phyloP scores from a whole-genome alignment of 352 stramenopile genomes.

The Globisporangium viniferum region DNA sequence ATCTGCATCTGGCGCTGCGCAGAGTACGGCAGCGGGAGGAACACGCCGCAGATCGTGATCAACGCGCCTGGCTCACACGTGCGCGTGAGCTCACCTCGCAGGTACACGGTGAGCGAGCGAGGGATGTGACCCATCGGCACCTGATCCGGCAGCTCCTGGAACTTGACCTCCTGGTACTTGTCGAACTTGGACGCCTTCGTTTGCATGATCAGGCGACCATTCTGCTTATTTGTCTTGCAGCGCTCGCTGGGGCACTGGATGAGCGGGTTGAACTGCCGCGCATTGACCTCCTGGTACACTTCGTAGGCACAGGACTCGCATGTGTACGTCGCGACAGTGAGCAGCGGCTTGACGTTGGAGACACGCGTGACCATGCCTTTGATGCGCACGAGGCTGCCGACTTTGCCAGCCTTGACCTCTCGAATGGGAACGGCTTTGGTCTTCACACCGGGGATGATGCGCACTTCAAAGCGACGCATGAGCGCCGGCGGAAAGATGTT shows the following conservation, averaged over 20 bases:
- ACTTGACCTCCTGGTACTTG: constrained; percentile 99
- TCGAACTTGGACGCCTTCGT: constrained; percentile 98
- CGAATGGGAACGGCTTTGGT: constrained; percentile 89
- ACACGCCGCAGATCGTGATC: constrained; percentile 96
- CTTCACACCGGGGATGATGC: constrained; percentile 80
- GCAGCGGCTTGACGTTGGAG: constrained; percentile 97
- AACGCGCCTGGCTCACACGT: constrained; percentile 94
- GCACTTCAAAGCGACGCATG: constrained; percentile 89
- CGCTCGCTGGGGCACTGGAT: constrained; percentile 86
- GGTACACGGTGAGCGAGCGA: constrained; percentile 89
- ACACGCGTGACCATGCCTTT: constrained; percentile 98
- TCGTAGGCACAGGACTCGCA: constrained; percentile 96
- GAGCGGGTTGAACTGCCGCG: constrained; percentile 94
- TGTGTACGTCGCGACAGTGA: constrained; percentile 97
- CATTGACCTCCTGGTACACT: constrained; percentile 95
- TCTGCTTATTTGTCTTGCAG: constrained; percentile 81
- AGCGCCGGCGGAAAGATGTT: constrained; percentile 91
- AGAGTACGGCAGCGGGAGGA: constrained; percentile 91
- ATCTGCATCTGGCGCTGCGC: constrained; percentile 95
- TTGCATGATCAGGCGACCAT: constrained; percentile 91
- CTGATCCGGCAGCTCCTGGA: constrained; percentile 92
- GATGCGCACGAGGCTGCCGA: constrained; percentile 96
- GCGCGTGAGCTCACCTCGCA: constrained; percentile 92
- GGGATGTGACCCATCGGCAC: constrained; percentile 99
- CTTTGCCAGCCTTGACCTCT: constrained; percentile 92